Percentiles rank a stretch among this genome's conserved stretches.
These are phyloP conservation scores for Helianthus tuberosus DNA, from an alignment of 129 eudicot genomes.

Conservation along the genomic window DNA sequence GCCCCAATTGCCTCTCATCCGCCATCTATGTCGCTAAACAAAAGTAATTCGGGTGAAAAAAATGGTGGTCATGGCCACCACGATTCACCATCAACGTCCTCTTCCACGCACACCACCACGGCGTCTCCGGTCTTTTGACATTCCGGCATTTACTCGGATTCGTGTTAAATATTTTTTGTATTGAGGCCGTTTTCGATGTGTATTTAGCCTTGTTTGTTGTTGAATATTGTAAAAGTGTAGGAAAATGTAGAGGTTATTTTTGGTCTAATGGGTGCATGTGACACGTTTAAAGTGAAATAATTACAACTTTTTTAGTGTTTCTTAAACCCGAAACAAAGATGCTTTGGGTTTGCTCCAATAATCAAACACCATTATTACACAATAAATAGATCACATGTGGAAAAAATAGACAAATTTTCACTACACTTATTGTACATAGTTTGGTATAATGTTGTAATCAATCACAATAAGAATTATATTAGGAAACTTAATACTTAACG, in stretches of 20 bases:
- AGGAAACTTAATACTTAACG: not conserved
- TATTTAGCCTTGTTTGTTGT: constrained; percentile 10
- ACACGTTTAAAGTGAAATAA: not conserved
- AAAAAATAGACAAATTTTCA: not conserved
- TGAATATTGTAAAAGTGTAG: constrained; percentile 29
- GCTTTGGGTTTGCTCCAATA: not conserved
- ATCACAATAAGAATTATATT: not conserved
- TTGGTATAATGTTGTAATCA: not conserved
- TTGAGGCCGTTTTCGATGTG: constrained; percentile 10
- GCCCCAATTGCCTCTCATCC: constrained; percentile 68
- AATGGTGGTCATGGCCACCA: constrained; percentile 44
- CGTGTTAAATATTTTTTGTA: constrained; percentile 45
- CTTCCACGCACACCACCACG: constrained; percentile 71
- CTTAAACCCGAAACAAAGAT: not conserved
- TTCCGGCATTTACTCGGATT: not conserved
- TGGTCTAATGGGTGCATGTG: constrained; percentile 27
- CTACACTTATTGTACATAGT: not conserved
- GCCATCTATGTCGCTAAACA: constrained; percentile 34
- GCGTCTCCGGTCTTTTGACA: constrained; percentile 51
- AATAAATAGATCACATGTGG: not conserved
- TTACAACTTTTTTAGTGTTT: not conserved
- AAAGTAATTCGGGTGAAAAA: constrained; percentile 35
- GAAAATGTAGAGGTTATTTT: constrained; percentile 23
- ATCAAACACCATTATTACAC: not conserved
- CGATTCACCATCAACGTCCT: constrained; percentile 62